Evolutionary conservation across 139 green algal species (phyloP).

Genomic region (Chlorella sorokiniana): DNA sequence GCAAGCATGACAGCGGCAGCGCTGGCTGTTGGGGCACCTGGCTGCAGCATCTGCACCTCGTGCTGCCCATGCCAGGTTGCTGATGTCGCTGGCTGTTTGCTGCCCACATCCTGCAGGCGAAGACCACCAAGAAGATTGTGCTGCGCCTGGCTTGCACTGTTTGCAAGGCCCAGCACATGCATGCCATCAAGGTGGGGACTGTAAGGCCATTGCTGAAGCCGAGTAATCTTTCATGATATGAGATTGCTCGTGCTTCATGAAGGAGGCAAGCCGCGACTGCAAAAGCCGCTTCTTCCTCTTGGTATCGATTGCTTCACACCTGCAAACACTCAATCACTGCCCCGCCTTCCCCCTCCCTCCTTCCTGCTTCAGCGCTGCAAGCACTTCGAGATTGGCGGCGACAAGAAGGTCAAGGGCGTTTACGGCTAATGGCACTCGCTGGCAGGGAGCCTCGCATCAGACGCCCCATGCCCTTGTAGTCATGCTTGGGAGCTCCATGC

Average conservation of each 20-base stretch:
- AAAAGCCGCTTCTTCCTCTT: no score
- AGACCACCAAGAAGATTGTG: constrained; percentile 99
- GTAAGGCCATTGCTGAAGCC: no score
- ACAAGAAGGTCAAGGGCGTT: constrained; percentile 32
- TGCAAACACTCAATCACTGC: neutral
- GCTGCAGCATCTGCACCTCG: neutral
- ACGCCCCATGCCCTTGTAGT: no score
- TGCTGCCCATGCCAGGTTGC: neutral
- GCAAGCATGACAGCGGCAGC: neutral
- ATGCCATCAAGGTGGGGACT: constrained; percentile 95
- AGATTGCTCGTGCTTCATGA: no score
- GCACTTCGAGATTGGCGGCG: constrained; percentile 97
- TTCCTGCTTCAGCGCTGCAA: constrained; percentile 90
- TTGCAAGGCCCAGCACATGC: constrained; percentile 95
- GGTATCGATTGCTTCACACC: no score
- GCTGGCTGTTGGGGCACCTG: neutral
- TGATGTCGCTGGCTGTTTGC: neutral
- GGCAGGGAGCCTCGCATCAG: no score
- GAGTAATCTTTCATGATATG: no score
- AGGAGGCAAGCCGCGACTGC: no score
- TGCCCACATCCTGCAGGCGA: constrained; percentile 72
- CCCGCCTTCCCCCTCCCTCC: neutral
- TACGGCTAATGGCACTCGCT: no score
- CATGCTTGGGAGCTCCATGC: no score
- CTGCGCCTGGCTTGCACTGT: constrained; percentile 91